Percentiles rank a stretch among this genome's conserved stretches.
phyloP scores from a whole-genome alignment of 495 filamentous ascomycete genomes.

The Penicillium egyptiacum region DNA sequence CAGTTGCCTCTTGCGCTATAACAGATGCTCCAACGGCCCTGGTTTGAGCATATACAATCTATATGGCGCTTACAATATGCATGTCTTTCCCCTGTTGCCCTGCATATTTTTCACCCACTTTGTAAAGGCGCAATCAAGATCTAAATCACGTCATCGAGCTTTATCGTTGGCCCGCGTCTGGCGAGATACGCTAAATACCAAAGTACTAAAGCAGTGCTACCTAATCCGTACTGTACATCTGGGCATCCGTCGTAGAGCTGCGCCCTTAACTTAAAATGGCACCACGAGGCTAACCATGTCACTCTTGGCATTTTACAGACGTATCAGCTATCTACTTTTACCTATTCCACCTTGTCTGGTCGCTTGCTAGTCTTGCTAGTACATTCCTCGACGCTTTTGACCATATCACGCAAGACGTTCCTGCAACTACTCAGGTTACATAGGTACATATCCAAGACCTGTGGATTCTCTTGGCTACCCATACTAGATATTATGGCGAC shows the following conservation, averaged over 20 bases:
- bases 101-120: background rate
- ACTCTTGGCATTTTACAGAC: background rate
- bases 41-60: background rate
- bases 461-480: background rate
- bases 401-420: background rate
- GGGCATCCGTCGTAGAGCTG: background rate
- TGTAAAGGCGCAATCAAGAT: conserved; percentile 35
- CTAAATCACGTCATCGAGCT: conserved; percentile 37
- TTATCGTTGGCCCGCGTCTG: background rate
- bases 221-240: background rate
- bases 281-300: background rate
- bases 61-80: conserved; percentile 3
- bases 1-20: no score
- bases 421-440: no score
- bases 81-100: background rate
- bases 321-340: background rate
- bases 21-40: background rate
- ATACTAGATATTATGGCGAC: background rate
- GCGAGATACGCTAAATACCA: background rate
- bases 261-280: background rate
- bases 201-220: background rate
- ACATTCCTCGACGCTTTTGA: background rate
- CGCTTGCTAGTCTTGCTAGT: background rate
- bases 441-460: background rate
- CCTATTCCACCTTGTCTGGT: background rate